A percentile compares a stretch with the other conserved stretches of the same genome.
Conservation (phyloP, 2,329 filamentous ascomycete species). For the Clarireedia homoeocarpa region DNA sequence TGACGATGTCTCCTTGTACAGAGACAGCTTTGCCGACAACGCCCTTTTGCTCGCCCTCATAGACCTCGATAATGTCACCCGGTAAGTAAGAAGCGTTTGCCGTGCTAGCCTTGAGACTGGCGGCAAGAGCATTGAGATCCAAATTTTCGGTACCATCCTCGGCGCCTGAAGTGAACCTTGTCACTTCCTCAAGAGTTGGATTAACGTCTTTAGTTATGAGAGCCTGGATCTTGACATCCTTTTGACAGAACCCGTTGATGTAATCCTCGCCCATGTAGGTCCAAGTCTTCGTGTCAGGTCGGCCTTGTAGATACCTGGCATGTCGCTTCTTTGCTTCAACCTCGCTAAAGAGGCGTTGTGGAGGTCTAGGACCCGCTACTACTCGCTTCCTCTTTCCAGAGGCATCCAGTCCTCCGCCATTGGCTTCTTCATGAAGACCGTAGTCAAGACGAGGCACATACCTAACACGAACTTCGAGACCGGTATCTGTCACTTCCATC, state of each 20-base stretch:
- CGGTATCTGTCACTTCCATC: constrained; percentile 86
- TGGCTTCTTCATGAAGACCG: constrained; percentile 72
- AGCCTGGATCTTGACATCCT: constrained; percentile 84
- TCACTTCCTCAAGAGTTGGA: constrained; percentile 88
- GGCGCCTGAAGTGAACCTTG: constrained; percentile 79
- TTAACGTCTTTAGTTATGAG: constrained; percentile 85
- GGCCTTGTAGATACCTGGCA: constrained; percentile 48
- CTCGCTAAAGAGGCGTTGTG: constrained; percentile 88
- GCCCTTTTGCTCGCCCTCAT: constrained; percentile 88
- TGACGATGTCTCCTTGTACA: constrained; percentile 87
- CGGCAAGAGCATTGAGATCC: constrained; percentile 82
- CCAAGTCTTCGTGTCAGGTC: constrained; percentile 54
- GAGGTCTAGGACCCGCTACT: constrained; percentile 60
- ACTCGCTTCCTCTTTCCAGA: constrained; percentile 69
- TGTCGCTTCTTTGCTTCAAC: constrained; percentile 85
- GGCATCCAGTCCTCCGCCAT: constrained; percentile 29
- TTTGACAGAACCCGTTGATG: constrained; percentile 85
- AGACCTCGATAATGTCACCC: constrained; percentile 95
- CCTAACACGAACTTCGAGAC: constrained; percentile 76
- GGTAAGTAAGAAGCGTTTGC: constrained; percentile 78
- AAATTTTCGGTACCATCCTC: constrained; percentile 92
- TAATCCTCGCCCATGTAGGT: constrained; percentile 85
- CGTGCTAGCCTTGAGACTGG: constrained; percentile 79
- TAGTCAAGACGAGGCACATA: constrained; percentile 91
- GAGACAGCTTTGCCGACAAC: constrained; percentile 79